Percentiles rank a stretch among this genome's conserved stretches.
phyloP scores from a whole-genome alignment of 768 basidiomycete species.

The Mrakia hoshinonis region DNA sequence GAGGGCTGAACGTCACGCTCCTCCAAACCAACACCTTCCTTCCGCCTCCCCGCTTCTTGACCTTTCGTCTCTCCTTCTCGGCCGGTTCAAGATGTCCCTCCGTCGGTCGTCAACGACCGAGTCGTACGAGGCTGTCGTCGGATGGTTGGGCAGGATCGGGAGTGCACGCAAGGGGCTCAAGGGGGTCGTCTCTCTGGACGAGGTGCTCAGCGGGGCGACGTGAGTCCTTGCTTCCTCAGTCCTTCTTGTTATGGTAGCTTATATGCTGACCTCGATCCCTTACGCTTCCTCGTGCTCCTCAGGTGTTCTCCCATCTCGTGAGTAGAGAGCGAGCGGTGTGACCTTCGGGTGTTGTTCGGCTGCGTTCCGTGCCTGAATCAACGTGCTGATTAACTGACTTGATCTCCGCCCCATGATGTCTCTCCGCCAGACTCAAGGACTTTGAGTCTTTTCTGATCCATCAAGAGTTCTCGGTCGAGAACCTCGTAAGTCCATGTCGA shows the following conservation, averaged over 20 bases:
- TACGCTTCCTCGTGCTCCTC: neutral
- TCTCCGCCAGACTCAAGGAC: neutral
- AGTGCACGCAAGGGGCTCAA: conserved; percentile 1
- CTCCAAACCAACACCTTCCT: too few relatives aligned
- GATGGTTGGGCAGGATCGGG: neutral
- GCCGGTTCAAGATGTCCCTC: too few relatives aligned
- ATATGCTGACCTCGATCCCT: neutral
- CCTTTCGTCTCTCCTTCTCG: too few relatives aligned
- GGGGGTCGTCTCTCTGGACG: neutral
- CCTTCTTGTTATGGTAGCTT: neutral
- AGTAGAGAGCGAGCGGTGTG: neutral
- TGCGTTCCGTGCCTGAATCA: neutral
- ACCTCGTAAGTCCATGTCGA: neutral
- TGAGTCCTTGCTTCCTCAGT: neutral
- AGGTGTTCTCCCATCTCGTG: neutral
- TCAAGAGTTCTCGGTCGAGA: neutral
- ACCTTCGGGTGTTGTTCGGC: neutral
- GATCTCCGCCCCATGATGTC: neutral
- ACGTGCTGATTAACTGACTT: neutral
- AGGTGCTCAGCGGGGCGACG: neutral
- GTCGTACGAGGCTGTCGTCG: neutral
- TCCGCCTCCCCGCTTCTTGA: too few relatives aligned
- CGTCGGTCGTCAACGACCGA: too few relatives aligned
- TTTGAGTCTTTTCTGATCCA: neutral
- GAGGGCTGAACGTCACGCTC: too few relatives aligned